Base-by-base conservation (phyloP, 192 early-diverging fungal genomes). In the Rhizophlyctis rosea region DNA sequence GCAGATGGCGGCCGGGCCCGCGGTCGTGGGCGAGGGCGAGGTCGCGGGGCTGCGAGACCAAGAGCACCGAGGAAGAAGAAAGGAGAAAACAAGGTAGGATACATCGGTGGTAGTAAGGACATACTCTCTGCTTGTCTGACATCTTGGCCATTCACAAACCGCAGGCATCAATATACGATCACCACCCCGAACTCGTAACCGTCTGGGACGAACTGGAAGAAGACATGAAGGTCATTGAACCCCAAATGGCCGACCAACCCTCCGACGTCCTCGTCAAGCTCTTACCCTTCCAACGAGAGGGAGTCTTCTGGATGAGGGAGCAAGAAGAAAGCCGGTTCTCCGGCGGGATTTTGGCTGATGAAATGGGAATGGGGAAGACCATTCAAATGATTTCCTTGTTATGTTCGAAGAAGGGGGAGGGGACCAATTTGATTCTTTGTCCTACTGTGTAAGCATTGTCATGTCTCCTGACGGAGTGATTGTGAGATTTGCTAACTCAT, bases 301-400 rank as follows among this genome's bases (percentile, higher is more conserved):
- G 91, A 27, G 73, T 96, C 55, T 76, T 74, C 35, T 98, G 93
- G 93, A 86, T 97, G 86, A 36, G 73, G 3, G 69, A 80, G 28
- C 92, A 97, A 55, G 92, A 96, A 61, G 62, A 66, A 34, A 80
- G 68, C 51, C 50, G 62, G 23, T 68, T 62, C 30, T 2, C 24
- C 24, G 69, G 91, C n/a, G 90, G 91, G 2, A 88, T 91, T 89
- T 28, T 67, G 23, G 70, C 69, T 5, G 90, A 92, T 74, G 89
- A 94, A 58, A 96, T 95, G 92, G 92, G 92, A 2, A 77, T 81
- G 77, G 76, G 91, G 50, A 97, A 97, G 72, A 97, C 95, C 2
- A 90, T 97, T 64, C 92, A 95, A 67, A 90, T 88, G 49, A 93
- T 97, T 28, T 84, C 87, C 5, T 76, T 97, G 23, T 59, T 97